phyloP scores from a whole-genome alignment of 257 asterid species.

The Euphrasia confusa region DNA sequence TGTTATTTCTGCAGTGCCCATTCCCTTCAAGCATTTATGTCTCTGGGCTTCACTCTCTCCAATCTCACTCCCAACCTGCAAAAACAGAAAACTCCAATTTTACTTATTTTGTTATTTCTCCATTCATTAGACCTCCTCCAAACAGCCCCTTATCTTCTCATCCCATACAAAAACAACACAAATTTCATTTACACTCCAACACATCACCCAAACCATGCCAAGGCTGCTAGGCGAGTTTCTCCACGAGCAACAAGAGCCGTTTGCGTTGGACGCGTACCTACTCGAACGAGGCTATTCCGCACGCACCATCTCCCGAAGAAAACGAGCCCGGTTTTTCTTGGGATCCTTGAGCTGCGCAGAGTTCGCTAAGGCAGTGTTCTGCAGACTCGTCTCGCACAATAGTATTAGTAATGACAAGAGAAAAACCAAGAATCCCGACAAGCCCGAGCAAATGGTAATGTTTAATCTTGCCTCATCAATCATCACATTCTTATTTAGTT shows the following conservation, averaged over 20 bases:
- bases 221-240: slow-evolving; percentile 52
- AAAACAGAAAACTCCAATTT: slow-evolving; percentile 1
- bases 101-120: not conserved
- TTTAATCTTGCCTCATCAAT: too few species aligned
- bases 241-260: slow-evolving; percentile 73
- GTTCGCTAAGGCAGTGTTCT: slow-evolving; percentile 33
- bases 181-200: not conserved
- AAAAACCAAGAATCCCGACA: not conserved
- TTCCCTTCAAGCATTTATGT: slow-evolving; percentile 27
- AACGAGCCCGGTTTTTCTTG: slow-evolving; percentile 22
- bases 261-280: slow-evolving; percentile 50
- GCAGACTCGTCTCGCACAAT: slow-evolving; percentile 15
- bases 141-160: slow-evolving; percentile 28
- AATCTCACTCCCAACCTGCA: slow-evolving; percentile 26
- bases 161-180: slow-evolving; percentile 5
- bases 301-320: not conserved
- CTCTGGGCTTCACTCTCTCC: slow-evolving; percentile 34
- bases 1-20: not conserved
- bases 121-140: slow-evolving; percentile 23
- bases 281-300: slow-evolving; percentile 42
- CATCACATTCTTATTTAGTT: too few species aligned
- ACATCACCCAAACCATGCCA: slow-evolving; percentile 24
- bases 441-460: too few species aligned
- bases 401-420: not conserved
- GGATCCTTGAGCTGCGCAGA: slow-evolving; percentile 33